Evolutionary conservation across 345 rosid species (phyloP).

Genomic region (Eucalyptus curtisii): DNA sequence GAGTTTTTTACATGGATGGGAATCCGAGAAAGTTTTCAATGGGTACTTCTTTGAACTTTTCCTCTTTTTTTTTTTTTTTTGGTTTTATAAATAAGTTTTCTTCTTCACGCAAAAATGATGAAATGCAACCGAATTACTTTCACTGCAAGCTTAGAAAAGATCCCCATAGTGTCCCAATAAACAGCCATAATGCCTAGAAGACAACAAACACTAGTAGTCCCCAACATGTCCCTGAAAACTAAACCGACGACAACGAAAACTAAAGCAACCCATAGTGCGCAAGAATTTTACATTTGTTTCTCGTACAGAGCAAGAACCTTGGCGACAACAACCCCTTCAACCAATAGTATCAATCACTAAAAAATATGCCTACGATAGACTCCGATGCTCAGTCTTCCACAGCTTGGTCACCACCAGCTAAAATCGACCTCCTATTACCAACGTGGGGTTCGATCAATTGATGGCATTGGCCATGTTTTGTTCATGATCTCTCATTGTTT

Average conservation of each 20-base stretch:
- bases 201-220: fast-evolving
- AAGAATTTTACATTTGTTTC: neutral
- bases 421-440: neutral
- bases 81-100: no score
- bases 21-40: fast-evolving
- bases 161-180: no score
- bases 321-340: fast-evolving
- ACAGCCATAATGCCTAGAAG: fast-evolving
- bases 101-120: fast-evolving
- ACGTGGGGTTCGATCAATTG: fast-evolving
- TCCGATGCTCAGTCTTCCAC: neutral
- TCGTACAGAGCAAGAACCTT: fast-evolving
- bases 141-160: no score
- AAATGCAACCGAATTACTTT: no score
- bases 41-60: no score
- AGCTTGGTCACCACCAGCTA: neutral
- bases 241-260: no score
- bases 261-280: no score
- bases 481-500: no score
- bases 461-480: neutral
- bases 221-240: no score
- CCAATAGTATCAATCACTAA: neutral
- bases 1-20: no score
- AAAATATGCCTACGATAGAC: neutral
- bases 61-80: no score